Percentiles rank a stretch among this genome's conserved stretches.
These are phyloP conservation scores for Thalia dealbata DNA, from an alignment of 176 grass and related monocot genomes.

Conservation along the genomic window DNA sequence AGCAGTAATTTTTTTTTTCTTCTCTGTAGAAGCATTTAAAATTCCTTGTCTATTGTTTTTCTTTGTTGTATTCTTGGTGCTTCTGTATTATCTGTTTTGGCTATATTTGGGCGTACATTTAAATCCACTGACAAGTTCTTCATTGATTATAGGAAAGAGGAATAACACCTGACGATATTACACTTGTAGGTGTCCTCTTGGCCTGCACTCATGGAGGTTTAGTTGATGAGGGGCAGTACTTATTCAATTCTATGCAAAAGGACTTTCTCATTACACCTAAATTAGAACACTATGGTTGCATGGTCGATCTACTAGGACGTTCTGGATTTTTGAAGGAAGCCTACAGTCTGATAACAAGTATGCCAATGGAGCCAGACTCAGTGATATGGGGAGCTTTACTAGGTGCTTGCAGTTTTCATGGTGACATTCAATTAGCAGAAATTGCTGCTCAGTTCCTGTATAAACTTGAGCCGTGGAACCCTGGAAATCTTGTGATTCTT, in stretches of 20 bases:
- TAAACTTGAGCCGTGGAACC: constrained; percentile 43
- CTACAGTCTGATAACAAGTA: constrained; percentile 38
- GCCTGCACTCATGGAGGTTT: constrained; percentile 74
- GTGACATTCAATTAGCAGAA: constrained; percentile 43
- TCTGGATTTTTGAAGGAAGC: constrained; percentile 48
- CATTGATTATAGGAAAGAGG: constrained; percentile 32
- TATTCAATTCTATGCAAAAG: constrained; percentile 42
- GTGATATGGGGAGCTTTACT: constrained; percentile 62
- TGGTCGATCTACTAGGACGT: constrained; percentile 60
- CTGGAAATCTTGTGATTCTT: constrained; percentile 50
- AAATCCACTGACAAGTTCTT: constrained; percentile 12
- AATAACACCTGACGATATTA: constrained; percentile 47
- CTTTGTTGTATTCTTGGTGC: not conserved
- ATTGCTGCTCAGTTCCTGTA: constrained; percentile 29
- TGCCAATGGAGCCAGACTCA: constrained; percentile 64
- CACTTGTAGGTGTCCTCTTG: constrained; percentile 48
- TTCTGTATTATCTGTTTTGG: not conserved
- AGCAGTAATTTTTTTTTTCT: not conserved
- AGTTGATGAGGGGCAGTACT: constrained; percentile 40
- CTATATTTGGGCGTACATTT: not conserved
- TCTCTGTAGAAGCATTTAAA: not conserved
- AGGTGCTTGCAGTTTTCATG: constrained; percentile 69
- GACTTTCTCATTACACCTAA: constrained; percentile 36
- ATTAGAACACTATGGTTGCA: constrained; percentile 67
- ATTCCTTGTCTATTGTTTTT: not conserved